A percentile compares a stretch with the other conserved stretches of the same genome.
Conservation (phyloP, 2,329 filamentous ascomycete genomes). For the Nakataea oryzae region DNA sequence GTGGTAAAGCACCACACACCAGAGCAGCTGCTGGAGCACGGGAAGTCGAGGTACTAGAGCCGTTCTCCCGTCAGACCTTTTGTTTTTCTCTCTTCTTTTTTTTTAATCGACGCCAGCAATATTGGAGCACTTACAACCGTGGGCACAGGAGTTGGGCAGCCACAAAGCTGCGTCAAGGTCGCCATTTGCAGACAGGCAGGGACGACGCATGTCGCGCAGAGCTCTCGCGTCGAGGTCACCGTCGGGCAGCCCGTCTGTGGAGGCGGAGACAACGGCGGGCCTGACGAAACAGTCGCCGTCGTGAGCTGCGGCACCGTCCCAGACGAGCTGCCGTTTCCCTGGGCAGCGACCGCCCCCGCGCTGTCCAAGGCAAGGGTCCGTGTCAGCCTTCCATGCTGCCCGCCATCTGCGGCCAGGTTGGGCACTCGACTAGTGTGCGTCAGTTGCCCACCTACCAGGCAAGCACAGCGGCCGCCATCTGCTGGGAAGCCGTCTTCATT, state of each 20-base stretch:
- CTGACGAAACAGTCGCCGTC: too few relatives aligned
- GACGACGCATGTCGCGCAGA: conserved; percentile 22
- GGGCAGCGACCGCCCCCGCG: too few relatives aligned
- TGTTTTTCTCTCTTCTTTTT: too few relatives aligned
- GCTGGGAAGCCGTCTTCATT: background rate
- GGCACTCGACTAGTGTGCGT: too few relatives aligned
- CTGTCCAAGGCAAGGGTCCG: background rate
- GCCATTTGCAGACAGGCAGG: conserved; percentile 18
- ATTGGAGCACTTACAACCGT: conserved; percentile 9
- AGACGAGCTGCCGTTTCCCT: background rate
- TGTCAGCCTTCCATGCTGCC: too few relatives aligned
- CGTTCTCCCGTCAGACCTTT: background rate
- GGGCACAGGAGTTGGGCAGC: conserved; percentile 18
- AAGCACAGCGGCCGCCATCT: background rate
- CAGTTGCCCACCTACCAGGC: background rate
- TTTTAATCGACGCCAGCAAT: background rate
- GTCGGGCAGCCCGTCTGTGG: conserved; percentile 19
- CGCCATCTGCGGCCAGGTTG: too few relatives aligned
- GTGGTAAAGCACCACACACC: conserved; percentile 16
- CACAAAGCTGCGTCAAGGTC: conserved; percentile 20
- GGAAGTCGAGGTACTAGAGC: conserved; percentile 13
- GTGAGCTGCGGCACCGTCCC: background rate
- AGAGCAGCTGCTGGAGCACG: conserved; percentile 18
- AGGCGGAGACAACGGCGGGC: conserved; percentile 20
- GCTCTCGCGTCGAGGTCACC: conserved; percentile 17